A percentile compares a stretch with the other conserved stretches of the same genome.
Evolutionary conservation across 208 protist species (phyloP).

Genomic region (Lotmaria passim): DNA sequence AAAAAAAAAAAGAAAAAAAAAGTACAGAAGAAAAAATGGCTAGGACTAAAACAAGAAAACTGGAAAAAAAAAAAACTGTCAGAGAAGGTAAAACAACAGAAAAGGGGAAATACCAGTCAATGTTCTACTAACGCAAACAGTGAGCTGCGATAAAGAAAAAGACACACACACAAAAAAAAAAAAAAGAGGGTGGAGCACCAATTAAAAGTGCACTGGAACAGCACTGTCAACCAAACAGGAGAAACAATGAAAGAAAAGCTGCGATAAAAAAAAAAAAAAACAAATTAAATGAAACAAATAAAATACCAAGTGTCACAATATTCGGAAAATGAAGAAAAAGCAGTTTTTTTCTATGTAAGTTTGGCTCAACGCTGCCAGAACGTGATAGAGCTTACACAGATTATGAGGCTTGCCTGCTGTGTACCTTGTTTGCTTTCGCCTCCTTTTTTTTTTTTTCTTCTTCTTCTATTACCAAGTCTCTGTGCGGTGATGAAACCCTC

Average conservation of each 20-base stretch:
- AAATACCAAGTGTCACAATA: no score
- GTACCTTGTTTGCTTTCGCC: no score
- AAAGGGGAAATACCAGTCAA: conserved; percentile 5
- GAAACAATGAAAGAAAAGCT: not conserved
- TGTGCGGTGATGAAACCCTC: no score
- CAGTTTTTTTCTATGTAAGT: no score
- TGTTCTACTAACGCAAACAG: no score
- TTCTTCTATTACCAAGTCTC: no score
- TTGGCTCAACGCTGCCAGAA: no score
- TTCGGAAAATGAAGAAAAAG: no score
- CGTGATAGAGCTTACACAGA: no score
- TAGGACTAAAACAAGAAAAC: conserved; percentile 3
- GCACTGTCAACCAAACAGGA: conserved; percentile 2
- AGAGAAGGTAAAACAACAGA: conserved; percentile 12
- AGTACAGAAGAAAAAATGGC: no score
- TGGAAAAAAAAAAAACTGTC: not conserved
- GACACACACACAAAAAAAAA: not conserved
- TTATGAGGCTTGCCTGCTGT: no score
- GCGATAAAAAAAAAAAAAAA: conserved; percentile 5
- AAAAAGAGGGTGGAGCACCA: not conserved
- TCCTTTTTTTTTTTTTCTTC: no score
- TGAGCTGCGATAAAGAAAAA: conserved; percentile 2
- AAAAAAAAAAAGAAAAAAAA: conserved; percentile 12
- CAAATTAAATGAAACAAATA: not conserved
- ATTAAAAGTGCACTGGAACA: not conserved